Evolutionary conservation across 441 rosid genomes (phyloP).

Genomic region (Erodium moschatum): DNA sequence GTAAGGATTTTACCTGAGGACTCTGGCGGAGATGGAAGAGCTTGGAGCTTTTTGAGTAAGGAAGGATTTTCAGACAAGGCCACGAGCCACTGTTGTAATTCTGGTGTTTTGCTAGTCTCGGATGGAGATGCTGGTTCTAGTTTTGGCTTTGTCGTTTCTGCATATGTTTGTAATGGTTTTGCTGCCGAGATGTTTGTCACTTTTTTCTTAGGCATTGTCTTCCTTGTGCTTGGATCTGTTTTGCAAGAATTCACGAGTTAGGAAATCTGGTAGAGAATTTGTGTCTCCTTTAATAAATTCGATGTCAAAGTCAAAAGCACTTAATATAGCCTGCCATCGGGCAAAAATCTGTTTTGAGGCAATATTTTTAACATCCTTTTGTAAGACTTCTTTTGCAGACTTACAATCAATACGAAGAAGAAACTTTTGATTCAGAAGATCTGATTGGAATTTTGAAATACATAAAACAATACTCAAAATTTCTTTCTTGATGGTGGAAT

Average conservation of each 20-base stretch:
- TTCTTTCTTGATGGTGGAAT: slow-evolving; percentile 5
- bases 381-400: neutral
- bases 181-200: too few relatives aligned
- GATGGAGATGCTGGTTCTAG: too few relatives aligned
- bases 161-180: too few relatives aligned
- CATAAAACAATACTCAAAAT: neutral
- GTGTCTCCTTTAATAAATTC: neutral
- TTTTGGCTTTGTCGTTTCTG: too few relatives aligned
- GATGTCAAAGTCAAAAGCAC: neutral
- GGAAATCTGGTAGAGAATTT: neutral
- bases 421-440: neutral
- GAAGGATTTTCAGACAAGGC: too few relatives aligned
- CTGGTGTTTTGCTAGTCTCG: too few relatives aligned
- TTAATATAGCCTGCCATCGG: neutral
- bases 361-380: slow-evolving; percentile 7
- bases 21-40: too few relatives aligned
- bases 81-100: too few relatives aligned
- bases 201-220: too few relatives aligned
- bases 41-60: too few relatives aligned
- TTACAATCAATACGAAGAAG: slow-evolving; percentile 7
- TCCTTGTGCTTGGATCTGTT: too few relatives aligned
- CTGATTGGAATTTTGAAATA: neutral
- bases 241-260: neutral
- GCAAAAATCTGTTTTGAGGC: slow-evolving; percentile 9
- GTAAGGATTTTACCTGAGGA: too few relatives aligned